Conservation (phyloP, 2,329 filamentous ascomycete genomes). For the Aphanocladium album region DNA sequence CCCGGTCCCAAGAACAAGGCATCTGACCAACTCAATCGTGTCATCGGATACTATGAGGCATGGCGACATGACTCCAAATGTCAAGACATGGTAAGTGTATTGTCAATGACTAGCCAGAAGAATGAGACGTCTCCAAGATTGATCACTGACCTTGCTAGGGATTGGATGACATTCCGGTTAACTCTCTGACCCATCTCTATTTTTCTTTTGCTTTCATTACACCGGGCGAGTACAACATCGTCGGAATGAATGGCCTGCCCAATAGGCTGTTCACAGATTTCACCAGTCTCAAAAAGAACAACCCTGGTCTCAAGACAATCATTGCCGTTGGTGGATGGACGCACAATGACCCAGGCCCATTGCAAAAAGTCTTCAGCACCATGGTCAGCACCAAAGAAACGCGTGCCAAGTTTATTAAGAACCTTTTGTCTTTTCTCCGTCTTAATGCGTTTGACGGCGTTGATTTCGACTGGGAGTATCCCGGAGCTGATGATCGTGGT, state of each 20-base stretch:
- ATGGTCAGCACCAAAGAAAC: not conserved
- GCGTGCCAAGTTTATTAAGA: slow-evolving; percentile 6
- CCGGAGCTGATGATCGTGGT: slow-evolving; percentile 18
- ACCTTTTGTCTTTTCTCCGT: slow-evolving; percentile 15
- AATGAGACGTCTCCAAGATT: no score
- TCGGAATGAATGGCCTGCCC: no score
- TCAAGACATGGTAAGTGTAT: no score
- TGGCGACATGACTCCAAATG: slow-evolving; percentile 21
- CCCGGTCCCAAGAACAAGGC: slow-evolving; percentile 13
- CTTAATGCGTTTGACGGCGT: slow-evolving; percentile 15
- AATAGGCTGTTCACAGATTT: no score
- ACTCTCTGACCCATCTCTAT: no score
- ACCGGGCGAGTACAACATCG: no score
- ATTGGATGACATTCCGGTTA: no score
- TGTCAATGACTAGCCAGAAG: no score
- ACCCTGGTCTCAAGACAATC: slow-evolving; percentile 28
- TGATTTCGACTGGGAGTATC: slow-evolving; percentile 22
- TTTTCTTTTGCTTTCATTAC: no score
- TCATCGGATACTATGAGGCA: slow-evolving; percentile 31
- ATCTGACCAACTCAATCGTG: slow-evolving; percentile 15
- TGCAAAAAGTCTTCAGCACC: slow-evolving; percentile 21
- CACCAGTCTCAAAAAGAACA: slow-evolving; percentile 23
- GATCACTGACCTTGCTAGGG: no score
- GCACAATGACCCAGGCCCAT: slow-evolving; percentile 32
- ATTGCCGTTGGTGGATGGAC: slow-evolving; percentile 39